Evolutionary conservation across 352 stramenopile species (phyloP).

Genomic region (Thalassiosira mediterranea): DNA sequence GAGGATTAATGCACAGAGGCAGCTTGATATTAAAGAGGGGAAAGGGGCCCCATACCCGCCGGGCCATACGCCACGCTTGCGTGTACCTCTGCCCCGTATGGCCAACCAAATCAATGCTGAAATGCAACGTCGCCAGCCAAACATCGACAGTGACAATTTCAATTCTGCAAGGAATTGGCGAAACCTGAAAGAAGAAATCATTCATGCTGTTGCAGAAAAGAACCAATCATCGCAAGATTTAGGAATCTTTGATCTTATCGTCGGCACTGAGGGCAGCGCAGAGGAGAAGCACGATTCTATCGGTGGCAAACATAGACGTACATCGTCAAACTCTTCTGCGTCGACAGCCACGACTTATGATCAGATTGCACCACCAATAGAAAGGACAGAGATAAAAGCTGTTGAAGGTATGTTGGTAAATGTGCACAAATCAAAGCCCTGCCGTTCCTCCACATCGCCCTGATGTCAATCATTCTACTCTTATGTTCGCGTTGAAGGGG

Average conservation of each 20-base stretch:
- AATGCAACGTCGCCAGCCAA: slow-evolving; percentile 13
- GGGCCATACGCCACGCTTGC: neutral
- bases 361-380: slow-evolving; percentile 40
- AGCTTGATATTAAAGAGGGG: slow-evolving; percentile 14
- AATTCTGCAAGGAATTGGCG: slow-evolving; percentile 37
- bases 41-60: neutral
- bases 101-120: slow-evolving; percentile 33
- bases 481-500: slow-evolving; percentile 93
- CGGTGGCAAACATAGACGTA: neutral
- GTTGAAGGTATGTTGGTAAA: neutral
- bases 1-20: slow-evolving; percentile 38
- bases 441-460: no score
- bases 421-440: no score
- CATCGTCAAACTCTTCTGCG: neutral
- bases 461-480: slow-evolving; percentile 87
- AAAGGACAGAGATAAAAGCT: slow-evolving; percentile 36
- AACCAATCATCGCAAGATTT: slow-evolving; percentile 5
- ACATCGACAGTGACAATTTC: slow-evolving; percentile 18
- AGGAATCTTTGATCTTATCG: slow-evolving; percentile 11
- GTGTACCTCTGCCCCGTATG: slow-evolving; percentile 7
- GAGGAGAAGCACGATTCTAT: neutral
- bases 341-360: slow-evolving; percentile 8
- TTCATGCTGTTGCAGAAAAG: slow-evolving; percentile 33
- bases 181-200: slow-evolving; percentile 38
- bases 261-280: neutral